phyloP scores from a whole-genome alignment of 139 green algal species.

The Haematococcus sp. region DNA sequence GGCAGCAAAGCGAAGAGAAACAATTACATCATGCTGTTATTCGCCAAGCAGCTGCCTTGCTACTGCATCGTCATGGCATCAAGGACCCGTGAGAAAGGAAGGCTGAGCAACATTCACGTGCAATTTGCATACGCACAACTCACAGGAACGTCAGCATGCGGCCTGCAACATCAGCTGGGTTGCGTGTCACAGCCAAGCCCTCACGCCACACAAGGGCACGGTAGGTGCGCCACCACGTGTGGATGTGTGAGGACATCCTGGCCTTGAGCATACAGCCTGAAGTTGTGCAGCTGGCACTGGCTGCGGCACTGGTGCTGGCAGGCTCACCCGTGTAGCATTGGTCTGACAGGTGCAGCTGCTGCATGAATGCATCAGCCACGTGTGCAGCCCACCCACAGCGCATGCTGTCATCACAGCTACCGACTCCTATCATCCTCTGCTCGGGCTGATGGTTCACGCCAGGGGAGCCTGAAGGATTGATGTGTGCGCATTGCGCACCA shows the following conservation, averaged over 20 bases:
- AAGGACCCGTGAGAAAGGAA: no score
- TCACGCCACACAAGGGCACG: constrained; percentile 34
- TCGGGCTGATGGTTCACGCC: no score
- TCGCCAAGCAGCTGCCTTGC: no score
- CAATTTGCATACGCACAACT: constrained; percentile 36
- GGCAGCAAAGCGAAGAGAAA: no score
- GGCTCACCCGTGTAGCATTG: not conserved
- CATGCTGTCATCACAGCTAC: no score
- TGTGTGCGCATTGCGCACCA: no score
- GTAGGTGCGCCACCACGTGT: constrained; percentile 19
- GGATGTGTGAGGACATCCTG: not conserved
- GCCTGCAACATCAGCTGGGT: constrained; percentile 60
- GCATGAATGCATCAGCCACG: no score
- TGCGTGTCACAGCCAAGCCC: constrained; percentile 42
- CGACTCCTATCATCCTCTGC: no score
- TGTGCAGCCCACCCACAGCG: no score
- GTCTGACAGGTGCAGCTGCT: not conserved
- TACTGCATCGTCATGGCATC: no score
- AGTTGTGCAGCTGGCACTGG: not conserved
- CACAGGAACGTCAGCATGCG: constrained; percentile 62
- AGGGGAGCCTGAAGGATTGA: no score
- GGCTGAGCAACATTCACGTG: not conserved
- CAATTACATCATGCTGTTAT: no score
- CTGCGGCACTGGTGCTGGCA: not conserved
- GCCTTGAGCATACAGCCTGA: not conserved